These are phyloP conservation scores for Blastobotrys ciferrii DNA, from an alignment of 1,139 yeast species.

Conservation along the genomic window DNA sequence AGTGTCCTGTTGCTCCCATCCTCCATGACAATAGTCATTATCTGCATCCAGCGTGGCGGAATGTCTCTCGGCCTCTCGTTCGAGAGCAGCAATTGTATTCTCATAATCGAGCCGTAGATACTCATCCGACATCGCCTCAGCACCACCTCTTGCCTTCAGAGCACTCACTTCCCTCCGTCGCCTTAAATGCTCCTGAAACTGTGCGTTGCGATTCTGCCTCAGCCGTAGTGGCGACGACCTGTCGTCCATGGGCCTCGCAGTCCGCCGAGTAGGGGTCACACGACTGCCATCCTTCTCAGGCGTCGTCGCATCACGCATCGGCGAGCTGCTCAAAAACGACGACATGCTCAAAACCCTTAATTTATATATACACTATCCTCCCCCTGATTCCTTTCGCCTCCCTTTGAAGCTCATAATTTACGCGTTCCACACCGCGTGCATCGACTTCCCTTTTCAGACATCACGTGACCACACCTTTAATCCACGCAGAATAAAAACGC, in stretches of 20 bases:
- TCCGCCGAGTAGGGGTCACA: conserved; percentile 1
- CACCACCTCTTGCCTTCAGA: conserved; percentile 24
- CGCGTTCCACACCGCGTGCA: too few relatives aligned
- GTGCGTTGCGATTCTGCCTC: conserved; percentile 16
- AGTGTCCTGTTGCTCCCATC: conserved; percentile 6
- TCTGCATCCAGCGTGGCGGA: not conserved
- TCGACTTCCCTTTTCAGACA: too few relatives aligned
- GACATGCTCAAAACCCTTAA: conserved; percentile 2
- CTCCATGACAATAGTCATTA: conserved; percentile 17
- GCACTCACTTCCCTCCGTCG: conserved; percentile 19
- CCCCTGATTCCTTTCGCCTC: too few relatives aligned
- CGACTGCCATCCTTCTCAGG: not conserved
- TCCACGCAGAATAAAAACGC: too few relatives aligned
- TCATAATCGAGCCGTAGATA: conserved; percentile 24
- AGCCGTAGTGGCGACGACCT: conserved; percentile 15
- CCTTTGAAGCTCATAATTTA: too few relatives aligned
- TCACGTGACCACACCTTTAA: too few relatives aligned
- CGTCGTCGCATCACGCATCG: not conserved
- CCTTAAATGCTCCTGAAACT: conserved; percentile 16
- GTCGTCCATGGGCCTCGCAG: conserved; percentile 13
- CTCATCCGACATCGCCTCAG: conserved; percentile 20
- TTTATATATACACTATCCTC: too few relatives aligned
- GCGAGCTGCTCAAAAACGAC: conserved; percentile 6
- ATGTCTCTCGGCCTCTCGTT: conserved; percentile 19
- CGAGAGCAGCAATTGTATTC: conserved; percentile 22